Evolutionary conservation across 805 yeast species (phyloP).

Genomic region (Ogataea trehaloabstinens): DNA sequence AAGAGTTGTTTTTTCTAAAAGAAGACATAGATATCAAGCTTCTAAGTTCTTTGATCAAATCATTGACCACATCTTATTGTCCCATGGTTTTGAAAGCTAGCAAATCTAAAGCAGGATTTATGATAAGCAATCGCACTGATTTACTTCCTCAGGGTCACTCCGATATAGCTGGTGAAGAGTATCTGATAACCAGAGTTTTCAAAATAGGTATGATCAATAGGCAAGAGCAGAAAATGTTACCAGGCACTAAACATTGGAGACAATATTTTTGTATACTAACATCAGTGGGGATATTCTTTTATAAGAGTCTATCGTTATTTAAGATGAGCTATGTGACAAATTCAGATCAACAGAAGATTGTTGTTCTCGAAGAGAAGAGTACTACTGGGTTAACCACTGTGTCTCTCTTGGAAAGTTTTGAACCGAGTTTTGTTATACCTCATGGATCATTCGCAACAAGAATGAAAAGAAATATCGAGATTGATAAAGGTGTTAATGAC

Average conservation of each 20-base stretch:
- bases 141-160: conserved; percentile 9
- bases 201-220: conserved; percentile 39
- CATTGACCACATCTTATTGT: conserved; percentile 17
- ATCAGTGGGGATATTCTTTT: conserved; percentile 46
- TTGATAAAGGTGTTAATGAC: conserved; percentile 24
- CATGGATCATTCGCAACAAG: conserved; percentile 30
- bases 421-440: conserved; percentile 26
- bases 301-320: conserved; percentile 38
- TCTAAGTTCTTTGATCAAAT: conserved; percentile 13
- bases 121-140: conserved; percentile 18
- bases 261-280: conserved; percentile 48
- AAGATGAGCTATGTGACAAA: conserved; percentile 26
- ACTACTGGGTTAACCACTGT: conserved; percentile 13
- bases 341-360: conserved; percentile 15
- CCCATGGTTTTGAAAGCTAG: conserved; percentile 26
- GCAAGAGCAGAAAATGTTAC: conserved; percentile 36
- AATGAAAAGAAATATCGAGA: conserved; percentile 21
- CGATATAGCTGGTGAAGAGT: conserved; percentile 18
- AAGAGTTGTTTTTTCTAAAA: conserved; percentile 9
- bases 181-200: conserved; percentile 33
- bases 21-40: conserved; percentile 17
- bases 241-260: conserved; percentile 38
- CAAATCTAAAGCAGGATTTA: conserved; percentile 24
- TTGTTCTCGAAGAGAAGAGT: conserved; percentile 29
- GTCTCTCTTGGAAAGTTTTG: conserved; percentile 21